Base-by-base conservation (phyloP, 225 moss, liverwort and hornwort genomes). In the Marchantia polymorpha region DNA sequence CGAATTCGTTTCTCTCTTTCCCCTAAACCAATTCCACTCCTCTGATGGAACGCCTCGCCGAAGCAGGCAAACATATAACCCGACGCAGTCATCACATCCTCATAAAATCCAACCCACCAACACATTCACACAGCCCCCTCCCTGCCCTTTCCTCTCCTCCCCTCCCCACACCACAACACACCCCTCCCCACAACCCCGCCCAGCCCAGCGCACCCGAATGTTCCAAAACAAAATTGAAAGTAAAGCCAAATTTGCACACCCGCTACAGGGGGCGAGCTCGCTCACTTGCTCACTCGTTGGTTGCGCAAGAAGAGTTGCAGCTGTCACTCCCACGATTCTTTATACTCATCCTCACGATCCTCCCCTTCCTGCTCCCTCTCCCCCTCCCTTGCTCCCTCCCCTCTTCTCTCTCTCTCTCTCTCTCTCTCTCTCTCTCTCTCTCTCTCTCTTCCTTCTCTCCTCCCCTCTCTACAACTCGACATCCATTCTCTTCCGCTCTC, bases 1-100 rank as follows among this genome's bases (percentile, higher is more conserved):
- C 84, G 84, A 77, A 82, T 65, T 72, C 82, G 52, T 79, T 54
- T 84, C 82, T 77, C 69, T 58, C 73, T 80, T 73, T 75, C 82
- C 68, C 77, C 75, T 46, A 52, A 79, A 76, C 83, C 71, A 61
- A 68, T 56, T 31, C 64, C 72, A 72, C 72, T 46, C 60, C 48
- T 82, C 64, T 60, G 81, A 69, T 84, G 74, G 73, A 73, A 64
- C 52, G 53, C 75, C 80, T 86, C 85, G 31, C 85, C 63, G 85
- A 79, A 83, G 81, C 83, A 83, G 64, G 83, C 83, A 72, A 86
- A 86, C 83, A 83, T 86, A 81, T 83, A 86, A 79, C 78, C 74
- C 76, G 75, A 52, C 50, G 78, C 81, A 30, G 63, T 81, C 83
- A 83, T 83, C 81, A 83, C 83, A 83, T 83, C 66, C 70, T 52